Percentiles rank a stretch among this genome's conserved stretches.
These are phyloP conservation scores for Dictyostelium firmibasis DNA, from an alignment of 78 protist species.

Conservation along the genomic window DNA sequence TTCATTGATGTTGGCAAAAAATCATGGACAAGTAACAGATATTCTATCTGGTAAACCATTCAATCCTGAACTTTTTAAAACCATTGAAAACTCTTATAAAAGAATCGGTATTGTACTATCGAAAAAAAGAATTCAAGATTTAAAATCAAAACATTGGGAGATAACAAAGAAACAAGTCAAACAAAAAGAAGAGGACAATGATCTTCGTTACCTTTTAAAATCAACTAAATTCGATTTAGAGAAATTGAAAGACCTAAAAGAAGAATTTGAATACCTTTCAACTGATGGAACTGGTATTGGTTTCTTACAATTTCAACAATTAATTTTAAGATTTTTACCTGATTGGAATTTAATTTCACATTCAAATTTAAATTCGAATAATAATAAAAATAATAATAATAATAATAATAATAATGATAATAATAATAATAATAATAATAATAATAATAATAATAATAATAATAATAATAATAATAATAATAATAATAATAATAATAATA, in stretches of 20 bases:
- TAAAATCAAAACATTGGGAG: slow-evolving; percentile 68
- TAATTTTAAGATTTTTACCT: slow-evolving; percentile 59
- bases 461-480: slow-evolving; percentile 12
- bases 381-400: slow-evolving; percentile 1
- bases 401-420: slow-evolving; percentile 11
- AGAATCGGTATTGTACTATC: slow-evolving; percentile 70
- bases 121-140: slow-evolving; percentile 52
- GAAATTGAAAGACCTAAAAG: slow-evolving; percentile 47
- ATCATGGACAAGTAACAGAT: slow-evolving; percentile 31
- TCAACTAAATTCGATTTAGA: slow-evolving; percentile 17
- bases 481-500: slow-evolving; percentile 8
- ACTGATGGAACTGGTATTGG: slow-evolving; percentile 77
- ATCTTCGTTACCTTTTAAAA: slow-evolving; percentile 30
- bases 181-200: slow-evolving; percentile 53
- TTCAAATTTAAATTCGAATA: not conserved
- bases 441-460: slow-evolving; percentile 7
- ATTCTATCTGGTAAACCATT: slow-evolving; percentile 23
- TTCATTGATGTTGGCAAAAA: slow-evolving; percentile 5
- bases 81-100: slow-evolving; percentile 4
- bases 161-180: slow-evolving; percentile 48
- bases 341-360: slow-evolving; percentile 15
- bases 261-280: slow-evolving; percentile 48
- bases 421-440: slow-evolving; percentile 5
- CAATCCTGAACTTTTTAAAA: not conserved
- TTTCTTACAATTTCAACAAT: slow-evolving; percentile 54